Evolutionary conservation across 352 stramenopile genomes (phyloP).

Genomic region (Pythium pyrilobum): DNA sequence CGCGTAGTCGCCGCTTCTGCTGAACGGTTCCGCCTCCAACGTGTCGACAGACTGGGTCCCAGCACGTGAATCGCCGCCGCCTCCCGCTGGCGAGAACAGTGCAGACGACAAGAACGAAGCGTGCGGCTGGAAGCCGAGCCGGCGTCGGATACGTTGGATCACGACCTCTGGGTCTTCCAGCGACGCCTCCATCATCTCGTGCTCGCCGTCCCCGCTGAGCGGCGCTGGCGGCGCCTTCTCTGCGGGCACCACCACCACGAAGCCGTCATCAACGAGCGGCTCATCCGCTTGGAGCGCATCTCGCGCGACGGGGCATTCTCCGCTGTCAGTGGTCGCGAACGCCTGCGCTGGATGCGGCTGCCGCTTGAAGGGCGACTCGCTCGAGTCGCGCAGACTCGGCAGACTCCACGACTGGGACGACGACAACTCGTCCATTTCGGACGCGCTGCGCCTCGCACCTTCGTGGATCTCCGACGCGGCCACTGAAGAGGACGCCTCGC

Average conservation of each 20-base stretch:
- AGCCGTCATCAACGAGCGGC: not conserved
- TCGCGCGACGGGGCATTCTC: too few relatives aligned
- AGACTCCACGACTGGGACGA: not conserved
- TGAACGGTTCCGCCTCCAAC: too few relatives aligned
- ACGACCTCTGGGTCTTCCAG: slow-evolving; percentile 47
- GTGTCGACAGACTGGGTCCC: too few relatives aligned
- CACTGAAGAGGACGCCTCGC: slow-evolving; percentile 1
- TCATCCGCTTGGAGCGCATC: not conserved
- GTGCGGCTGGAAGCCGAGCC: slow-evolving; percentile 27
- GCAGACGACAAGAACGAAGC: not conserved
- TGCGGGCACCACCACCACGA: not conserved
- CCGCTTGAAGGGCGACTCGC: not conserved
- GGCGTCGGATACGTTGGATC: slow-evolving; percentile 52
- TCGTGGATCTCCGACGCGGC: not conserved
- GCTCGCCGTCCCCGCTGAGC: not conserved
- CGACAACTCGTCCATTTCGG: not conserved
- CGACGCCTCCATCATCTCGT: slow-evolving; percentile 5
- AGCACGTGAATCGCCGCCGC: not conserved
- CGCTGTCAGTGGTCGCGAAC: too few relatives aligned
- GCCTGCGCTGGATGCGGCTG: not conserved
- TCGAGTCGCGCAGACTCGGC: not conserved
- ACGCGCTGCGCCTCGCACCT: not conserved
- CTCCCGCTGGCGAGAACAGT: not conserved
- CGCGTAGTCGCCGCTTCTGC: too few relatives aligned
- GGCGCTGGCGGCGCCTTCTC: slow-evolving; percentile 15